Percentiles rank a stretch among this genome's conserved stretches.
phyloP scores from a whole-genome alignment of 2,329 filamentous ascomycete genomes.

The Aspergillus fumigatiaffinis region DNA sequence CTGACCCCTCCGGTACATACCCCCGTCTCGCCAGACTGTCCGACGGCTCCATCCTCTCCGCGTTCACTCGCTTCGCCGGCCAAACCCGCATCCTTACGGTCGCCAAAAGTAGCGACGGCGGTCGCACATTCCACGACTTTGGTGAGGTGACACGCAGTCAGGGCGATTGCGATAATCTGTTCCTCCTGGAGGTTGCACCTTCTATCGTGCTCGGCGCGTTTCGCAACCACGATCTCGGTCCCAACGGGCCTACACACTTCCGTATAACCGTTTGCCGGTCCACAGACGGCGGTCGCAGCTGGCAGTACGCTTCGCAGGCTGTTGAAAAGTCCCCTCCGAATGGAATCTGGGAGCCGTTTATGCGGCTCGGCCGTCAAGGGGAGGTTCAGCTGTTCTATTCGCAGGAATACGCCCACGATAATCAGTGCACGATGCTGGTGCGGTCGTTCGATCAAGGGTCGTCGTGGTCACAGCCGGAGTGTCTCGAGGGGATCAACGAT shows the following conservation, averaged over 20 bases:
- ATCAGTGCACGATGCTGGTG: constrained; percentile 50
- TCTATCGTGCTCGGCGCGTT: constrained; percentile 44
- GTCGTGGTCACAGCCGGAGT: constrained; percentile 43
- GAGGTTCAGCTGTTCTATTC: constrained; percentile 47
- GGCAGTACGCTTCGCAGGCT: constrained; percentile 45
- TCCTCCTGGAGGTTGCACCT: constrained; percentile 40
- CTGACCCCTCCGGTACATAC: constrained; percentile 43
- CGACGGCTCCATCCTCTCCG: constrained; percentile 45
- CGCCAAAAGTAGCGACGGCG: constrained; percentile 44
- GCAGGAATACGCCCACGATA: constrained; percentile 43
- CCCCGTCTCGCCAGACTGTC: constrained; percentile 45
- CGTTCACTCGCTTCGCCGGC: constrained; percentile 42
- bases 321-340: constrained; percentile 36
- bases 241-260: constrained; percentile 38
- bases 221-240: constrained; percentile 45
- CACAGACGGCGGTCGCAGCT: constrained; percentile 41
- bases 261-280: constrained; percentile 51
- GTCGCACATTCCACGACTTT: constrained; percentile 37
- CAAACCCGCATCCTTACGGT: constrained; percentile 39
- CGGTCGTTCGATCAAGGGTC: constrained; percentile 41
- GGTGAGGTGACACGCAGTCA: constrained; percentile 43
- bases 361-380: constrained; percentile 36
- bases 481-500: constrained; percentile 40
- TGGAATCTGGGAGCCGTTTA: constrained; percentile 51
- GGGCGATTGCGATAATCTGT: constrained; percentile 48